phyloP scores from a whole-genome alignment of 805 yeast genomes.

The Dipodascopsis tothii region DNA sequence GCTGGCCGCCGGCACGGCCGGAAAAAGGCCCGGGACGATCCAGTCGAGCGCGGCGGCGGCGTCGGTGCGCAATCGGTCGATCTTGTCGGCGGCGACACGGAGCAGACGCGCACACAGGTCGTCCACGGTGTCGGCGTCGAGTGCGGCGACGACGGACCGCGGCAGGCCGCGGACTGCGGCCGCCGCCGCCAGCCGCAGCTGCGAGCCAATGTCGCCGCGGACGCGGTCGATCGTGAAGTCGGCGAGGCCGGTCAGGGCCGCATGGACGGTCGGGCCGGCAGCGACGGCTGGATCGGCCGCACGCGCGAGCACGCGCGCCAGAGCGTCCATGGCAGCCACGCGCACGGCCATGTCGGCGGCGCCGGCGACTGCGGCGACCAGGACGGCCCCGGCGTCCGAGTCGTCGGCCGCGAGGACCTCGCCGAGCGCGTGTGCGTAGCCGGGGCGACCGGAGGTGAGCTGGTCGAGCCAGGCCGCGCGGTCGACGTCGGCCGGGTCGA shows the following conservation, averaged over 20 bases:
- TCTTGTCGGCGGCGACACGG: constrained; percentile 56
- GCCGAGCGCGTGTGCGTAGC: constrained; percentile 2
- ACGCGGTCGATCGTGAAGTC: constrained; percentile 66
- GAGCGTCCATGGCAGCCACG: too few relatives aligned
- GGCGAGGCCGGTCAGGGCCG: constrained; percentile 41
- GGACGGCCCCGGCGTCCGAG: too few relatives aligned
- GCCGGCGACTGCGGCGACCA: too few relatives aligned
- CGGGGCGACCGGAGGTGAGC: too few relatives aligned
- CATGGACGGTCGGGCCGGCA: not conserved
- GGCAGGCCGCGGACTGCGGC: constrained; percentile 30
- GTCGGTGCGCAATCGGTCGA: constrained; percentile 44
- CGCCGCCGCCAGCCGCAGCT: constrained; percentile 51
- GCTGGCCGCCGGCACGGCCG: not conserved
- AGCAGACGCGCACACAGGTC: constrained; percentile 33
- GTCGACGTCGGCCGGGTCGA: too few relatives aligned
- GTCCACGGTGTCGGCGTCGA: constrained; percentile 7
- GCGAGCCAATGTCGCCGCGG: constrained; percentile 89
- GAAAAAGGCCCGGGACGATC: constrained; percentile 2
- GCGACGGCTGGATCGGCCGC: too few relatives aligned
- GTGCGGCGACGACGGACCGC: constrained; percentile 22
- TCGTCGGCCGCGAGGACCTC: not conserved
- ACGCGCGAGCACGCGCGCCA: too few relatives aligned
- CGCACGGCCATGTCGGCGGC: too few relatives aligned
- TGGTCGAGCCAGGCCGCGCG: too few relatives aligned
- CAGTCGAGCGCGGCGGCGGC: constrained; percentile 37